phyloP scores from a whole-genome alignment of 495 filamentous ascomycete species.

The Cryomyces minteri region DNA sequence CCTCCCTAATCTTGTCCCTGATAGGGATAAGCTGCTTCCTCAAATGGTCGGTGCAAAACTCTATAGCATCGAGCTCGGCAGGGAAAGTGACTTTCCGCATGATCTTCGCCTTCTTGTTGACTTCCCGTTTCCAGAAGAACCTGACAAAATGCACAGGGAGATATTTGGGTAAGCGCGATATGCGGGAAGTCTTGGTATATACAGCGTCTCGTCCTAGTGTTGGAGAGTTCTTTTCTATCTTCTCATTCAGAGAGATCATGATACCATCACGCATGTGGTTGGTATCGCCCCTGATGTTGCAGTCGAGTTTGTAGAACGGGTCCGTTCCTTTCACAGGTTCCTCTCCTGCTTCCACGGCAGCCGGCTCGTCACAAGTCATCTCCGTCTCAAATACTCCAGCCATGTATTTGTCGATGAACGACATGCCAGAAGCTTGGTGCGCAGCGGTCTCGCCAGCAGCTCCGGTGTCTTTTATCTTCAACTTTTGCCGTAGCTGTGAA shows the following conservation, averaged over 20 bases:
- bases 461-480: conserved; percentile 39
- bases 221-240: conserved; percentile 76
- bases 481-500: conserved; percentile 61
- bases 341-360: conserved; percentile 59
- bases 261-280: conserved; percentile 87
- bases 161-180: conserved; percentile 82
- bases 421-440: conserved; percentile 26
- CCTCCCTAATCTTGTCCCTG: conserved; percentile 85
- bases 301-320: conserved; percentile 80
- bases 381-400: conserved; percentile 58
- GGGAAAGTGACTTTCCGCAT: conserved; percentile 98
- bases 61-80: conserved; percentile 76
- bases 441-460: conserved; percentile 22
- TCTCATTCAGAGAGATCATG: conserved; percentile 58
- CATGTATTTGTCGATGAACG: conserved; percentile 84
- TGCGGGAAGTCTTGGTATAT: conserved; percentile 81
- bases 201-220: conserved; percentile 55
- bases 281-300: conserved; percentile 70
- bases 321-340: conserved; percentile 46
- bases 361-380: conserved; percentile 68
- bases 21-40: conserved; percentile 69
- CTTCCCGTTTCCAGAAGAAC: conserved; percentile 91
- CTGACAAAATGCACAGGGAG: conserved; percentile 94
- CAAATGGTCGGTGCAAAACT: conserved; percentile 87
- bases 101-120: conserved; percentile 97